Evolutionary conservation across 2,329 filamentous ascomycete species (phyloP).

Genomic region (Aschersonia sp.): DNA sequence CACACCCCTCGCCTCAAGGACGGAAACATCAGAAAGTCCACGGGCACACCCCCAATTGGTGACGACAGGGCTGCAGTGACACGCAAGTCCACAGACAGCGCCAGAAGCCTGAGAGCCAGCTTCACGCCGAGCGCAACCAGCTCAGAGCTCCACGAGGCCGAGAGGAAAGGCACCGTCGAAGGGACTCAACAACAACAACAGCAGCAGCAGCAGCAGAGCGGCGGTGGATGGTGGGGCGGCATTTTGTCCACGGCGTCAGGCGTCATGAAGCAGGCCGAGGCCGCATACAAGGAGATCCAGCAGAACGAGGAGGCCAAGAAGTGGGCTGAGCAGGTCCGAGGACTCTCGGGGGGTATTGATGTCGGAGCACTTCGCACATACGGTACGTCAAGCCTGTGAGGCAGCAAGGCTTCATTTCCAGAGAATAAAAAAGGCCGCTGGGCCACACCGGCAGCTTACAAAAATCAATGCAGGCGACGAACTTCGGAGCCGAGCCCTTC

Average conservation of each 20-base stretch:
- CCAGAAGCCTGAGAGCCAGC: slow-evolving; percentile 54
- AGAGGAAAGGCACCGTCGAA: slow-evolving; percentile 34
- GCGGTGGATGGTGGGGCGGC: slow-evolving; percentile 81
- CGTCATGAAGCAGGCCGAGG: slow-evolving; percentile 86
- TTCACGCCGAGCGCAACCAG: slow-evolving; percentile 55
- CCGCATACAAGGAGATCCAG: slow-evolving; percentile 85
- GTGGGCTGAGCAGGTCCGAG: slow-evolving; percentile 88
- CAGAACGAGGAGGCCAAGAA: slow-evolving; percentile 92
- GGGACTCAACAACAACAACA: slow-evolving; percentile 21
- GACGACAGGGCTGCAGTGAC: slow-evolving; percentile 43
- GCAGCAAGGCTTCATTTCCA: background rate
- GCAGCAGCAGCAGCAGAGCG: slow-evolving; percentile 15
- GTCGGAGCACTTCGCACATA: slow-evolving; percentile 53
- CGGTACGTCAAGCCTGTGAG: slow-evolving; percentile 11
- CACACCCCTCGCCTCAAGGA: slow-evolving; percentile 65
- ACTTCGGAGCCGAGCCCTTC: slow-evolving; percentile 70
- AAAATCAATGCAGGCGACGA: slow-evolving; percentile 53
- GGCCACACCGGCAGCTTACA: background rate
- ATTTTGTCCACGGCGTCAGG: slow-evolving; percentile 69
- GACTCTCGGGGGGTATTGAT: slow-evolving; percentile 38
- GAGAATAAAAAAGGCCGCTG: background rate
- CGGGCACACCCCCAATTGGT: slow-evolving; percentile 36
- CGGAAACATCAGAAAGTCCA: slow-evolving; percentile 26
- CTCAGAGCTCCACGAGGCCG: slow-evolving; percentile 42
- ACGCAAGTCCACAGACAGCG: slow-evolving; percentile 68